These are phyloP conservation scores for Boletales sp. DNA, from an alignment of 768 basidiomycete genomes.

Conservation along the genomic window DNA sequence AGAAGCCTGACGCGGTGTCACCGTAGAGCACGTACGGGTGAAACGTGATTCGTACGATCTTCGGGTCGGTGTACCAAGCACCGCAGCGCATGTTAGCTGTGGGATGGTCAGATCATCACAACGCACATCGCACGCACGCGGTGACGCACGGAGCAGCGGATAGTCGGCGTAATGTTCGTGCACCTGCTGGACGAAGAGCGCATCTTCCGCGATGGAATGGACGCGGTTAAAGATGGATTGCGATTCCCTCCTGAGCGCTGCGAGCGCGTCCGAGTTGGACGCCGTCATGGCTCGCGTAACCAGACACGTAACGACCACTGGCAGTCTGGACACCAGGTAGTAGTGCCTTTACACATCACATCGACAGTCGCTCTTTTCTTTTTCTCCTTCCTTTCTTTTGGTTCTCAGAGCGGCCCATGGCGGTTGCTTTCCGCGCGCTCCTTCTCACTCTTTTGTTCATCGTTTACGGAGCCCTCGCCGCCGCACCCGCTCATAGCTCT, in stretches of 20 bases:
- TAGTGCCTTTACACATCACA: too few relatives aligned
- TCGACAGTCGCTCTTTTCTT: slow-evolving; percentile 11
- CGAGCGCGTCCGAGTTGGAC: slow-evolving; percentile 27
- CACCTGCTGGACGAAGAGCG: slow-evolving; percentile 61
- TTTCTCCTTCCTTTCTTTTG: slow-evolving; percentile 8
- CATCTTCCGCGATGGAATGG: slow-evolving; percentile 81
- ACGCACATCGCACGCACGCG: too few relatives aligned
- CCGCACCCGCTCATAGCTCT: neutral
- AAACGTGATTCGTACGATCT: slow-evolving; percentile 40
- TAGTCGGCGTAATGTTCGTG: slow-evolving; percentile 44
- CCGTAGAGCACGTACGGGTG: neutral
- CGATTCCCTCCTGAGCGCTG: slow-evolving; percentile 62
- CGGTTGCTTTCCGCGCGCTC: slow-evolving; percentile 20
- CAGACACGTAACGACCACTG: too few relatives aligned
- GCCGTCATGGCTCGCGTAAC: too few relatives aligned
- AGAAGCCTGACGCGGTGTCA: slow-evolving; percentile 8
- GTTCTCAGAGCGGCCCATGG: slow-evolving; percentile 22
- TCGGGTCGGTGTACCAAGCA: slow-evolving; percentile 86
- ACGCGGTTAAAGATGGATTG: slow-evolving; percentile 83
- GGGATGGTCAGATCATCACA: too few relatives aligned
- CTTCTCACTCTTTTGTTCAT: slow-evolving; percentile 9
- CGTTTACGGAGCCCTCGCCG: slow-evolving; percentile 6
- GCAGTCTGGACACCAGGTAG: too few relatives aligned
- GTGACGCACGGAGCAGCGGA: slow-evolving; percentile 53
- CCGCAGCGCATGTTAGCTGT: slow-evolving; percentile 91